These are phyloP conservation scores for Botrytis pseudocinerea DNA, from an alignment of 2,329 filamentous ascomycete species.

Conservation along the genomic window DNA sequence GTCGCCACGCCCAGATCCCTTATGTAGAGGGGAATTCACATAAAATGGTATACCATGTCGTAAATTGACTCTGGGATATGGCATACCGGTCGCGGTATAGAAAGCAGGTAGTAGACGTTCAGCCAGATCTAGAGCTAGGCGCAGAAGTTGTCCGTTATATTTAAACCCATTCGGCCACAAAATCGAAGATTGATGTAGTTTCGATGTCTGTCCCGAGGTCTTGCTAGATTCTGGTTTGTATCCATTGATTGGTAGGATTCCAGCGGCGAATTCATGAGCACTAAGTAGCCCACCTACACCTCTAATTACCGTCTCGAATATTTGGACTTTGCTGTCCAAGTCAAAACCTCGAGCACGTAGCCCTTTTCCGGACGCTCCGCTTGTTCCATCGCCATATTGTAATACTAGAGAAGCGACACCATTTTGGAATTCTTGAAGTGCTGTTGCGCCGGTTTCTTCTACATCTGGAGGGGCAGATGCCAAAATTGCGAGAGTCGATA, in stretches of 20 bases:
- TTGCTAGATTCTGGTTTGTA: slow-evolving; percentile 57
- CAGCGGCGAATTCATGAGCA: slow-evolving; percentile 89
- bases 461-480: slow-evolving; percentile 68
- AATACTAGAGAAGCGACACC: slow-evolving; percentile 74
- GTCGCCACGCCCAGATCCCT: slow-evolving; percentile 50
- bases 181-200: slow-evolving; percentile 54
- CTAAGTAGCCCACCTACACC: slow-evolving; percentile 89
- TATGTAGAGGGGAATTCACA: slow-evolving; percentile 76
- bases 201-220: slow-evolving; percentile 18
- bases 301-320: slow-evolving; percentile 96
- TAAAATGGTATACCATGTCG: slow-evolving; percentile 92
- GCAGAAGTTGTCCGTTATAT: slow-evolving; percentile 86
- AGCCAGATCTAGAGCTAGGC: slow-evolving; percentile 84
- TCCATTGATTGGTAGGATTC: slow-evolving; percentile 81
- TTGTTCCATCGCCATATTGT: slow-evolving; percentile 82
- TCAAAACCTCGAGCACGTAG: slow-evolving; percentile 80
- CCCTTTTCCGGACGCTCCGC: slow-evolving; percentile 68
- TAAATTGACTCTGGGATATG: slow-evolving; percentile 92
- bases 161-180: slow-evolving; percentile 73
- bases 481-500: slow-evolving; percentile 90
- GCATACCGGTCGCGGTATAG: slow-evolving; percentile 85
- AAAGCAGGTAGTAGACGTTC: slow-evolving; percentile 87
- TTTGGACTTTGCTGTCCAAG: slow-evolving; percentile 95
- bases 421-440: slow-evolving; percentile 74
- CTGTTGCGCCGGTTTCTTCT: slow-evolving; percentile 56